Conservation (phyloP, 2,329 filamentous ascomycete genomes). For the Teratosphaeria epicoccoides region DNA sequence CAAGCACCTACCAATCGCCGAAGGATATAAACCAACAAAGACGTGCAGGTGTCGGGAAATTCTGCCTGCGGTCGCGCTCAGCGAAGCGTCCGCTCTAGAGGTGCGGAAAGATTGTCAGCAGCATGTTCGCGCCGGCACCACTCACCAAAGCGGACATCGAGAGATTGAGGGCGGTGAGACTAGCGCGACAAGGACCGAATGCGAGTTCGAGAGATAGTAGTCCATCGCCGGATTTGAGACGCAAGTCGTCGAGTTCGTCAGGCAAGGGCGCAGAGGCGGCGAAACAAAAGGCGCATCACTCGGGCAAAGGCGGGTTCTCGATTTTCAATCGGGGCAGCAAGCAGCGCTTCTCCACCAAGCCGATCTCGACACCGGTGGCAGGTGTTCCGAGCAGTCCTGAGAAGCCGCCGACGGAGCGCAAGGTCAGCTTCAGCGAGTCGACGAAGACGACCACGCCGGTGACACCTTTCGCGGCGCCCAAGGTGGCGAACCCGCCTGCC, state of each 20-base stretch:
- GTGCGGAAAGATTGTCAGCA: neutral
- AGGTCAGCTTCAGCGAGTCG: neutral
- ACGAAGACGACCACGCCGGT: neutral
- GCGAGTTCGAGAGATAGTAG: neutral
- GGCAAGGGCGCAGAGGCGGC: neutral
- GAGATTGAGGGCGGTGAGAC: constrained; percentile 1
- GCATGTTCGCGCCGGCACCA: constrained; percentile 4
- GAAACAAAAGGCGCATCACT: neutral
- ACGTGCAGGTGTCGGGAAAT: neutral
- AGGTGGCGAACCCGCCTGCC: neutral
- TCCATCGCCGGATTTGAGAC: neutral
- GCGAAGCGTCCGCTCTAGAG: neutral
- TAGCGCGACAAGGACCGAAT: neutral
- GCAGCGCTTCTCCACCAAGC: constrained; percentile 4
- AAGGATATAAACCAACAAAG: constrained; percentile 1
- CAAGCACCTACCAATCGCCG: constrained; percentile 8
- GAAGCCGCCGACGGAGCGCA: neutral
- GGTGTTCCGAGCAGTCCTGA: neutral
- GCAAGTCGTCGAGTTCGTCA: neutral
- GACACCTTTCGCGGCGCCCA: neutral
- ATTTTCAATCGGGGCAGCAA: constrained; percentile 3
- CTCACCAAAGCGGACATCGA: constrained; percentile 7
- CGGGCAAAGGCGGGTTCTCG: neutral
- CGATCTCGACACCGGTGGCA: neutral
- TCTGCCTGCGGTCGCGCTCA: neutral